These are phyloP conservation scores for Solanum chaucha DNA, from an alignment of 257 asterid genomes.

Conservation along the genomic window DNA sequence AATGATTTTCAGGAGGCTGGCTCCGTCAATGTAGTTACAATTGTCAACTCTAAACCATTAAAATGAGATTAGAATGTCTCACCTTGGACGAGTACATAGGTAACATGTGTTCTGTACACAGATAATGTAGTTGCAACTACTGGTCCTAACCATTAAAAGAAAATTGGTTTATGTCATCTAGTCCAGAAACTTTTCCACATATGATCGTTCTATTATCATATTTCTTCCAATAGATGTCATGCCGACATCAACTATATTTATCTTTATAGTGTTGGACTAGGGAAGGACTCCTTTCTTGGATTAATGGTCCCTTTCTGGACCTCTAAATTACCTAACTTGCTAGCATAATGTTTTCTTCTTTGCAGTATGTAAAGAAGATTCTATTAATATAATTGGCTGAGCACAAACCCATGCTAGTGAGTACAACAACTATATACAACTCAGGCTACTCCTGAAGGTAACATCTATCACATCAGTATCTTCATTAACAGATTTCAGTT, in stretches of 20 bases:
- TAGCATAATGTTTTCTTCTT: neutral
- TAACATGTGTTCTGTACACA: neutral
- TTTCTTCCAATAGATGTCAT: neutral
- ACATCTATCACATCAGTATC: neutral
- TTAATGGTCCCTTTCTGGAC: neutral
- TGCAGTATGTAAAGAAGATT: neutral
- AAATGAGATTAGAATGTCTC: neutral
- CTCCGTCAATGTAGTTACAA: neutral
- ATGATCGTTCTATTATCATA: neutral
- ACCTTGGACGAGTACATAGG: neutral
- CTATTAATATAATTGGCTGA: neutral
- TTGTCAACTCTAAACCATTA: neutral
- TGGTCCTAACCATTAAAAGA: neutral
- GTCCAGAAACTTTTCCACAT: neutral
- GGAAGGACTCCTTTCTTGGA: neutral
- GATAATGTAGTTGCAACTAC: too few relatives aligned
- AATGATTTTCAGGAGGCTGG: neutral
- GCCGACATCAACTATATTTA: neutral
- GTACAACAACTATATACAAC: neutral
- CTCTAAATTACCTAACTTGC: too few relatives aligned
- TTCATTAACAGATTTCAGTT: neutral
- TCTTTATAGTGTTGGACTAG: neutral
- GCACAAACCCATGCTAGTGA: neutral
- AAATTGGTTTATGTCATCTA: neutral
- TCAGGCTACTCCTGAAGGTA: neutral